Percentiles rank a stretch among this genome's conserved stretches.
Conservation (phyloP, 139 green algal species). For the Diplosphaera chodatii region DNA sequence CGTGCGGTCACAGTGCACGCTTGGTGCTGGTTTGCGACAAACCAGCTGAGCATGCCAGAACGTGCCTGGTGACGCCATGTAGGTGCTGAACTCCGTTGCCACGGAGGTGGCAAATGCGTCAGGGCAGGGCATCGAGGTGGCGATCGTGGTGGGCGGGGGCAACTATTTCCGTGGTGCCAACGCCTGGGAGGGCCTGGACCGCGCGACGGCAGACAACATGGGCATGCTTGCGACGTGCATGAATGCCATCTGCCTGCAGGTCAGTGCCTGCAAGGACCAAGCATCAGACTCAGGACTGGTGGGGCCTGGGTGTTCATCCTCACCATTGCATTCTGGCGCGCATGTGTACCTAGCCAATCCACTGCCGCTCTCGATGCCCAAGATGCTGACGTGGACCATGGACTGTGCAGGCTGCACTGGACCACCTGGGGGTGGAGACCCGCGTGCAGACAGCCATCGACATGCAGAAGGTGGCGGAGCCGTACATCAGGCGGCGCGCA, state of each 20-base stretch:
- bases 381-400: too few relatives aligned
- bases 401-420: conserved; percentile 51
- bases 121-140: conserved; percentile 59
- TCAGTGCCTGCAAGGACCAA: too few relatives aligned
- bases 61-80: too few relatives aligned
- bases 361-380: too few relatives aligned
- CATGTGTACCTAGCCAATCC: too few relatives aligned
- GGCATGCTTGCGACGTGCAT: conserved; percentile 98
- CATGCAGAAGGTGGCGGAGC: conserved; percentile 94
- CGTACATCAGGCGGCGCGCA: conserved; percentile 91
- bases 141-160: conserved; percentile 90
- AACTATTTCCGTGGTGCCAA: conserved; percentile 95
- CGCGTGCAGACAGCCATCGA: conserved; percentile 92
- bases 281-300: too few relatives aligned
- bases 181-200: conserved; percentile 76
- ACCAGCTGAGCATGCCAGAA: too few relatives aligned
- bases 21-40: too few relatives aligned
- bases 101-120: conserved; percentile 70
- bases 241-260: conserved; percentile 90
- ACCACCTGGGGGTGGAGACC: conserved; percentile 58
- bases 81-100: conserved; percentile 75
- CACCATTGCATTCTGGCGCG: too few relatives aligned
- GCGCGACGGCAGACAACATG: conserved; percentile 86
- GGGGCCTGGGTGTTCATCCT: too few relatives aligned
- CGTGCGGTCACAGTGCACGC: too few relatives aligned